phyloP scores from a whole-genome alignment of 2,329 filamentous ascomycete genomes.

The Sporothrix protearum region DNA sequence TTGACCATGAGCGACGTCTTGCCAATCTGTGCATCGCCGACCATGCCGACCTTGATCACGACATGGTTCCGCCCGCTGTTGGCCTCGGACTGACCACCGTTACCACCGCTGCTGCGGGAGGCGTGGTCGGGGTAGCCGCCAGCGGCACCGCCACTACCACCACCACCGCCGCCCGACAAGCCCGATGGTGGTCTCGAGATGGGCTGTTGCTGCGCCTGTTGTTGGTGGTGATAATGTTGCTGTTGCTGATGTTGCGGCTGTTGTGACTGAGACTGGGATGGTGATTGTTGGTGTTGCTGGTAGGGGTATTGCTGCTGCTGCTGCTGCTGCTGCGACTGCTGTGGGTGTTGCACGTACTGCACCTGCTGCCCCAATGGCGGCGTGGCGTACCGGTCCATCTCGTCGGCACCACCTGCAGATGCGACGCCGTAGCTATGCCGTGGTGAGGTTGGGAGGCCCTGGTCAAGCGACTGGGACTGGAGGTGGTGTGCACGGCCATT shows the following conservation, averaged over 20 bases:
- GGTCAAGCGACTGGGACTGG: constrained; percentile 51
- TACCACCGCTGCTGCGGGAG: constrained; percentile 40
- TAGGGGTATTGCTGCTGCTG: constrained; percentile 21
- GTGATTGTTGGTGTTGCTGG: constrained; percentile 22
- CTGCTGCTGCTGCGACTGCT: constrained; percentile 15
- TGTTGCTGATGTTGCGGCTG: constrained; percentile 24
- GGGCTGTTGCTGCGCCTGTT: constrained; percentile 45
- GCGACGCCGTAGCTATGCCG: constrained; percentile 30
- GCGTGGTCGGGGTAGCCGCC: constrained; percentile 46
- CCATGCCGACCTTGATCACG: constrained; percentile 99
- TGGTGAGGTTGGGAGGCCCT: constrained; percentile 42
- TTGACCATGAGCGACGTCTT: constrained; percentile 99
- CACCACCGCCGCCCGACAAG: constrained; percentile 45
- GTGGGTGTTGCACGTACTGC: constrained; percentile 26
- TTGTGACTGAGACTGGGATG: constrained; percentile 24
- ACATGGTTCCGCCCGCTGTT: constrained; percentile 64
- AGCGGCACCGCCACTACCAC: constrained; percentile 38
- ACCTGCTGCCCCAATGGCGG: constrained; percentile 24
- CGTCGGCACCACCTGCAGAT: constrained; percentile 33
- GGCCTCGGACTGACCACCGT: constrained; percentile 35
- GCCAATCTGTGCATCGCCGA: constrained; percentile 96
- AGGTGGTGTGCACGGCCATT: constrained; percentile 40
- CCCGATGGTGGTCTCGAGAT: constrained; percentile 56
- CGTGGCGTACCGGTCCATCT: constrained; percentile 30
- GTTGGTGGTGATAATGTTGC: constrained; percentile 30